These are phyloP conservation scores for Prunus dulcis DNA, from an alignment of 306 rosid species.

Conservation along the genomic window DNA sequence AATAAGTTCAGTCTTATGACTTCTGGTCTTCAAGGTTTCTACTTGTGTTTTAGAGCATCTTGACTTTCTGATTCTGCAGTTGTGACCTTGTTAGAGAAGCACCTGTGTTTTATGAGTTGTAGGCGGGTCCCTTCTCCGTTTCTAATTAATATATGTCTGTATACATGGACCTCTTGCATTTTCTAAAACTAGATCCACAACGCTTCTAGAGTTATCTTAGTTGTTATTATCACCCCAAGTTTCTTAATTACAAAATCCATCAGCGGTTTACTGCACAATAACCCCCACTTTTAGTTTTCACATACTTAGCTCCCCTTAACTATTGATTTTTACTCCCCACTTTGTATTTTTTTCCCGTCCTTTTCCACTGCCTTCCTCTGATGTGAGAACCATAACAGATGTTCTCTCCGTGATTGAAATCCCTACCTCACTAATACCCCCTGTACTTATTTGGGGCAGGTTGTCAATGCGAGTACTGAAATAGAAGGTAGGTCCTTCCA, in stretches of 20 bases:
- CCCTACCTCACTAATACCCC: not conserved
- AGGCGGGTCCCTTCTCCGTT: not conserved
- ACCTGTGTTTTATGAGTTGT: not conserved
- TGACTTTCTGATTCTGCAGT: not conserved
- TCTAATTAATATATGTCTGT: no score
- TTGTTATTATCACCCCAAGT: no score
- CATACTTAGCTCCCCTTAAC: not conserved
- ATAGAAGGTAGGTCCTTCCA: not conserved
- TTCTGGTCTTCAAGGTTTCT: not conserved
- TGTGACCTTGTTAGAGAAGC: not conserved
- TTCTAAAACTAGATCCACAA: no score
- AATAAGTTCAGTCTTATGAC: not conserved
- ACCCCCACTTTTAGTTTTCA: not conserved
- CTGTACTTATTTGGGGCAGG: not conserved
- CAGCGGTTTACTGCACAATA: not conserved
- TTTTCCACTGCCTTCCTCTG: not conserved
- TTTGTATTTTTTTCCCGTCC: not conserved
- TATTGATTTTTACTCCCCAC: no score
- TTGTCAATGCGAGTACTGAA: not conserved
- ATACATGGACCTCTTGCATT: not conserved
- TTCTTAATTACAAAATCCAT: not conserved
- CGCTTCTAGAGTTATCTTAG: no score
- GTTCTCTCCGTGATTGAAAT: not conserved
- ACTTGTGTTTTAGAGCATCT: not conserved
- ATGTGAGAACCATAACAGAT: not conserved